Evolutionary conservation across 345 rosid genomes (phyloP).

Genomic region (Excoecaria agallocha): DNA sequence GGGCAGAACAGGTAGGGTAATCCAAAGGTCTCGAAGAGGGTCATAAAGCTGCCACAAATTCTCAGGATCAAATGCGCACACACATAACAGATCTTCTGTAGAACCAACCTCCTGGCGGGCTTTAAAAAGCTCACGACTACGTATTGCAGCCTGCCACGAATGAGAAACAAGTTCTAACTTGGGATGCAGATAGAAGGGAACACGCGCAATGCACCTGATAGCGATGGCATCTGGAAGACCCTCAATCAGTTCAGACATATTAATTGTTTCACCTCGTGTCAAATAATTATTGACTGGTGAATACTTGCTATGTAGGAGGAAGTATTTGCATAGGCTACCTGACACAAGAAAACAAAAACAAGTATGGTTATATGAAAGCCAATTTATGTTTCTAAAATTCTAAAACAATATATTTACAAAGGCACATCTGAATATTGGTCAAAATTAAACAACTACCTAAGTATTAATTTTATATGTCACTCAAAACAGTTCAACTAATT

Average conservation of each 20-base stretch:
- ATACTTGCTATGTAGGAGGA: conserved; percentile 7
- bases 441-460: not conserved
- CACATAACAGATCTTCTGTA: conserved; percentile 68
- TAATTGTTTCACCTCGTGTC: conserved; percentile 39
- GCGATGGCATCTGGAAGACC: conserved; percentile 93
- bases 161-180: conserved; percentile 84
- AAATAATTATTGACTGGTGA: conserved; percentile 18
- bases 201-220: conserved; percentile 88
- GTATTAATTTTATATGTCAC: not conserved
- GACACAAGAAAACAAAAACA: conserved; percentile 15
- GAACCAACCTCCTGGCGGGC: conserved; percentile 76
- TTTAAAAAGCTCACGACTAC: conserved; percentile 65
- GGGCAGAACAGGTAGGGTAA: conserved; percentile 86
- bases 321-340: conserved; percentile 24
- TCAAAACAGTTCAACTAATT: not conserved
- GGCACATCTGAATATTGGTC: not conserved
- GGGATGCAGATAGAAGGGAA: conserved; percentile 71
- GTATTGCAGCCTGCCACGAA: conserved; percentile 83
- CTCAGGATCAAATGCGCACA: conserved; percentile 89
- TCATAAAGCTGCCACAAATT: conserved; percentile 95
- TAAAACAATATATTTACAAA: conserved; percentile 4
- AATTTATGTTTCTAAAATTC: conserved; percentile 5
- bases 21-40: conserved; percentile 75
- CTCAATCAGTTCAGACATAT: conserved; percentile 86
- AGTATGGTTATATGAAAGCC: conserved; percentile 2